Conservation (phyloP, 2,329 filamentous ascomycete species). For the Lasiodiplodia gonubiensis region DNA sequence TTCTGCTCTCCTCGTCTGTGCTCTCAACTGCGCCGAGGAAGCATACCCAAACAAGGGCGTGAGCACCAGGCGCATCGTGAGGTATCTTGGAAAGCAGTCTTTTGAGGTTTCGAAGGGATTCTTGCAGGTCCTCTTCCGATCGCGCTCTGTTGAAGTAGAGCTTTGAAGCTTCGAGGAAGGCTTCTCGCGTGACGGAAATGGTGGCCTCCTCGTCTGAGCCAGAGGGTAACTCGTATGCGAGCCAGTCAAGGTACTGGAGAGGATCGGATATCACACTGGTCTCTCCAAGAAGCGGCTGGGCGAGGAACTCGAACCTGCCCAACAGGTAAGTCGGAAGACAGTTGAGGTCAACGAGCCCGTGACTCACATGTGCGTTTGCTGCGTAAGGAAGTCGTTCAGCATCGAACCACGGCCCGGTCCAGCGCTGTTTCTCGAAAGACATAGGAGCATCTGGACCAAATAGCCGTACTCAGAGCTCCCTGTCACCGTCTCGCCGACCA, state of each 20-base stretch:
- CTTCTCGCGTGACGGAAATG: slow-evolving; percentile 29
- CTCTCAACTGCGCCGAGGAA: slow-evolving; percentile 35
- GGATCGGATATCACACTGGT: slow-evolving; percentile 29
- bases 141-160: slow-evolving; percentile 17
- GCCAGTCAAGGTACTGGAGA: slow-evolving; percentile 31
- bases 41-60: slow-evolving; percentile 35
- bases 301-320: slow-evolving; percentile 33
- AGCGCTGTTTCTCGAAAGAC: slow-evolving; percentile 32
- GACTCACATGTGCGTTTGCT: slow-evolving; percentile 27
- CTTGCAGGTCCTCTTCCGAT: neutral
- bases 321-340: neutral
- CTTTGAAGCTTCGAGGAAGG: slow-evolving; percentile 10
- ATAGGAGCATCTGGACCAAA: slow-evolving; percentile 46
- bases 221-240: slow-evolving; percentile 27
- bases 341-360: neutral
- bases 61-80: slow-evolving; percentile 30
- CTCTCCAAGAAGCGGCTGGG: slow-evolving; percentile 33
- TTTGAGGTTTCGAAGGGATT: neutral
- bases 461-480: slow-evolving; percentile 48
- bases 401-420: neutral
- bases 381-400: slow-evolving; percentile 19
- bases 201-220: slow-evolving; percentile 20
- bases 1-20: slow-evolving; percentile 30
- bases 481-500: slow-evolving; percentile 52
- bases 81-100: slow-evolving; percentile 30